Conservation (phyloP, 345 rosid genomes). For the Moricandia arvensis region DNA sequence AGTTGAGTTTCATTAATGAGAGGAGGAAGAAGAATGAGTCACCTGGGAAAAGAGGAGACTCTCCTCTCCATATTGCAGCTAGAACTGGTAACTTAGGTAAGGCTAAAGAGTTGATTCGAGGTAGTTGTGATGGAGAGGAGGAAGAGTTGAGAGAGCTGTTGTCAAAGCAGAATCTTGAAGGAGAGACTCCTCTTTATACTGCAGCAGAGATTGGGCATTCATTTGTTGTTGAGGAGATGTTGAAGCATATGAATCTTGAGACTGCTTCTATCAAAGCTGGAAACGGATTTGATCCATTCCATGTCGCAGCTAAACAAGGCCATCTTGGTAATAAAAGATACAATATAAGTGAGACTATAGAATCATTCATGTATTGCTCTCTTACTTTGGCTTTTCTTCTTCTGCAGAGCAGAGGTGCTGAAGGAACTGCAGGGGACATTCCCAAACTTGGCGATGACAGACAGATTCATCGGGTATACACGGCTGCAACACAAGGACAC, state of each 20-base stretch:
- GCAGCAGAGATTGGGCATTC: slow-evolving; percentile 90
- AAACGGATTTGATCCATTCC: slow-evolving; percentile 90
- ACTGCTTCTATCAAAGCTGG: slow-evolving; percentile 73
- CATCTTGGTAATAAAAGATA: slow-evolving; percentile 62
- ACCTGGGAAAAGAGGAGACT: slow-evolving; percentile 61
- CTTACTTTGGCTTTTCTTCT: slow-evolving; percentile 18
- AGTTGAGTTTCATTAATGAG: slow-evolving; percentile 35
- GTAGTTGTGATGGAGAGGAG: slow-evolving; percentile 21
- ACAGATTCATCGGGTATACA: slow-evolving; percentile 82
- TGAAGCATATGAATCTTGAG: slow-evolving; percentile 71
- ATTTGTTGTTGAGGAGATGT: slow-evolving; percentile 59
- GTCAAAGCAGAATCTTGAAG: slow-evolving; percentile 76
- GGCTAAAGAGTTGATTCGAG: slow-evolving; percentile 62
- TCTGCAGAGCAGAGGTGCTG: slow-evolving; percentile 80
- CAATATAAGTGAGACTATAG: no score
- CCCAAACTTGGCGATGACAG: slow-evolving; percentile 94
- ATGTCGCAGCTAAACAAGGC: slow-evolving; percentile 93
- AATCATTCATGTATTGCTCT: no score
- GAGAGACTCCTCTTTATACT: slow-evolving; percentile 90
- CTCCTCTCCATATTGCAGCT: slow-evolving; percentile 56
- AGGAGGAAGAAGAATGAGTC: slow-evolving; percentile 72
- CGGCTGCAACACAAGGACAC: slow-evolving; percentile 61
- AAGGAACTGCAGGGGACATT: slow-evolving; percentile 60
- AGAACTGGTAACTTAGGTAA: slow-evolving; percentile 66
- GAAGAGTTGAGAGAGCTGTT: slow-evolving; percentile 53